Percentiles rank a stretch among this genome's conserved stretches.
phyloP scores from a whole-genome alignment of 345 rosid genomes.

The Sisymbrium irio region DNA sequence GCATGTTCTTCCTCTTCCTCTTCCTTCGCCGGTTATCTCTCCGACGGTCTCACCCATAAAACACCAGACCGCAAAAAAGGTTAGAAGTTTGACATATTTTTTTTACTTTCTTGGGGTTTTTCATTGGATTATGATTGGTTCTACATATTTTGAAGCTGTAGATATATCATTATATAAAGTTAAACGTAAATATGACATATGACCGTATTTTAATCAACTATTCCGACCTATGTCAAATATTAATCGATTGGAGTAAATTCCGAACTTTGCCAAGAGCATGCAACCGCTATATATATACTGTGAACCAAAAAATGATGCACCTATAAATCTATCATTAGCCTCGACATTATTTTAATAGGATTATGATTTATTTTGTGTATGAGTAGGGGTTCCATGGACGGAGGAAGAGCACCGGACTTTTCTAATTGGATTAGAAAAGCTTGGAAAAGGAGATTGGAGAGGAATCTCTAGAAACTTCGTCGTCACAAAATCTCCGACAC shows the following conservation, averaged over 20 bases:
- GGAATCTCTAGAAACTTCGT: slow-evolving; percentile 75
- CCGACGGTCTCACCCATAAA: slow-evolving; percentile 33
- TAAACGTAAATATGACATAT: neutral
- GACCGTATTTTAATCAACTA: neutral
- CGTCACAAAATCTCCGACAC: slow-evolving; percentile 74
- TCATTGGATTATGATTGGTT: neutral
- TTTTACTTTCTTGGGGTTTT: neutral
- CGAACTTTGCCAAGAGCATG: neutral
- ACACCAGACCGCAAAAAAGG: slow-evolving; percentile 36
- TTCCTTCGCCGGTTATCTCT: slow-evolving; percentile 31
- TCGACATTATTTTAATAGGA: neutral
- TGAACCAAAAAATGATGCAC: neutral
- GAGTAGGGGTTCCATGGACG: slow-evolving; percentile 76
- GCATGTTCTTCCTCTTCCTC: slow-evolving; percentile 37
- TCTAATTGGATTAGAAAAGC: slow-evolving; percentile 62
- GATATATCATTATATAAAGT: neutral
- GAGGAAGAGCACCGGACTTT: slow-evolving; percentile 70
- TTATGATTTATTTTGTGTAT: neutral
- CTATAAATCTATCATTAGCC: neutral
- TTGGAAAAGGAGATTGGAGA: slow-evolving; percentile 85
- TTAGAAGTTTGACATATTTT: slow-evolving; percentile 1
- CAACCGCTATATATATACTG: neutral
- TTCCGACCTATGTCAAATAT: neutral
- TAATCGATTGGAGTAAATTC: neutral
- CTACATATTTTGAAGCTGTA: neutral